Base-by-base conservation (phyloP, 139 green algal species). In the Raphidocelis subcapitata region DNA sequence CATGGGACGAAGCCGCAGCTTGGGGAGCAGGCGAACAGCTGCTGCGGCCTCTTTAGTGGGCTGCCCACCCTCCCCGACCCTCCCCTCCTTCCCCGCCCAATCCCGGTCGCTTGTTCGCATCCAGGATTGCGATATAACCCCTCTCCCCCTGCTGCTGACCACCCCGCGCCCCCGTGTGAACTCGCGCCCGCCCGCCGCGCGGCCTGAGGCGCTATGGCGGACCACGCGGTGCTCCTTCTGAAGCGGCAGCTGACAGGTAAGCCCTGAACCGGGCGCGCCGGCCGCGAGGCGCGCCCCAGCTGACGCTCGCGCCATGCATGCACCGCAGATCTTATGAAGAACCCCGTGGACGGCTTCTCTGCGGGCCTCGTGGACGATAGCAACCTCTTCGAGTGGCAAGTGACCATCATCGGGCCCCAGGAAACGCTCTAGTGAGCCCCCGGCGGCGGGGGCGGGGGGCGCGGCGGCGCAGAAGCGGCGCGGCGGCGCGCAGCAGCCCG, bases 331-430 rank as follows among this genome's bases (percentile, higher is more conserved):
- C 82, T 99, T 20, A 95, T 84, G 3, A 96, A 94, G 79, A 91
- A 96, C 36, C 96, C 96, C 10, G 95, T 99, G 26, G 96, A 99
- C 12, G 96, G 96, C 33, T 99, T 99, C 79, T 98, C 93, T 1
- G 96, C 96, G 29, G 96, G 96, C 0, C 82, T 99, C 5, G 89
- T 96, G 32, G 93, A 99, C 72, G 96, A 99, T 67, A 92, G 81
- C 65, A 98, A 99, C 80, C 71, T 99, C 1, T 99, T 99, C 69
- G 94, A 99, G 79, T 99, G 96, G 96, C 78, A 92, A 41, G 85
- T 99, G 28, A 99, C 93, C 20, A 92, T 99, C 65, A 97, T 99
- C 65, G 96, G 96, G 1, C 96, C 96, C 14, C 95, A 95, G 52
- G 96, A 99, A 61, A 99, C 96, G 0, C 78, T 97, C 0, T 99